These are phyloP conservation scores for Lactarius trivialis DNA, from an alignment of 768 basidiomycete species.

Conservation along the genomic window DNA sequence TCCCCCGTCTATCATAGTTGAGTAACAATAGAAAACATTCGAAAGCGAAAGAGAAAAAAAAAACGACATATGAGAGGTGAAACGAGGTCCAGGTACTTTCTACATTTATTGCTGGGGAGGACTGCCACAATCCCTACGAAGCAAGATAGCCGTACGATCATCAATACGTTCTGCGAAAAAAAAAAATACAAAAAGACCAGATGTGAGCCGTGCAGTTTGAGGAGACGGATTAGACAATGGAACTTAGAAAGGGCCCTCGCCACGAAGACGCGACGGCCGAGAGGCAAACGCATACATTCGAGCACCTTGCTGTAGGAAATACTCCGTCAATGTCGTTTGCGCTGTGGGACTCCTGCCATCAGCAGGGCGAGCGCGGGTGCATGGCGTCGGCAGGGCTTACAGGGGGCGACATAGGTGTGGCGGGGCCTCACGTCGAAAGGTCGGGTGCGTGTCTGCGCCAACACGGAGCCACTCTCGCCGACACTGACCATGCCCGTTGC, in stretches of 20 bases:
- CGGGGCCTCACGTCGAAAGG: conserved; percentile 75
- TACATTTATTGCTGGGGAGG: conserved; percentile 1
- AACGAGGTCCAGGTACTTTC: background rate
- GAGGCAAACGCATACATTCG: conserved; percentile 49
- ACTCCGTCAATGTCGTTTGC: conserved; percentile 49
- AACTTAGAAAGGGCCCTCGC: conserved; percentile 24
- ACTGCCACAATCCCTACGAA: background rate
- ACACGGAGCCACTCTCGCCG: conserved; percentile 52
- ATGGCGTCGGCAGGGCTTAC: conserved; percentile 40
- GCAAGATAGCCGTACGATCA: background rate
- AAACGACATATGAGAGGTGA: conserved; percentile 11
- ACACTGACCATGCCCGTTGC: conserved; percentile 34
- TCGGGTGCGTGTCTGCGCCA: conserved; percentile 67
- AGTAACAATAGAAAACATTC: conserved; percentile 10
- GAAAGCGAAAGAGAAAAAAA: background rate
- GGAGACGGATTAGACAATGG: conserved; percentile 3
- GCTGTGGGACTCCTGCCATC: conserved; percentile 28
- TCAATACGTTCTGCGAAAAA: conserved; percentile 18
- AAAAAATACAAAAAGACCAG: conserved; percentile 3
- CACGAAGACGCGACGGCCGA: conserved; percentile 22
- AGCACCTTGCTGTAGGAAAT: conserved; percentile 51
- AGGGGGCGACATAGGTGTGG: conserved; percentile 67
- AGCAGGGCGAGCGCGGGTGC: conserved; percentile 10
- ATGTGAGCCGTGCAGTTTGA: conserved; percentile 12
- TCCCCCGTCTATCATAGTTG: conserved; percentile 18